These are phyloP conservation scores for Podaxis sp. DNA, from an alignment of 768 basidiomycete genomes.

Conservation along the genomic window DNA sequence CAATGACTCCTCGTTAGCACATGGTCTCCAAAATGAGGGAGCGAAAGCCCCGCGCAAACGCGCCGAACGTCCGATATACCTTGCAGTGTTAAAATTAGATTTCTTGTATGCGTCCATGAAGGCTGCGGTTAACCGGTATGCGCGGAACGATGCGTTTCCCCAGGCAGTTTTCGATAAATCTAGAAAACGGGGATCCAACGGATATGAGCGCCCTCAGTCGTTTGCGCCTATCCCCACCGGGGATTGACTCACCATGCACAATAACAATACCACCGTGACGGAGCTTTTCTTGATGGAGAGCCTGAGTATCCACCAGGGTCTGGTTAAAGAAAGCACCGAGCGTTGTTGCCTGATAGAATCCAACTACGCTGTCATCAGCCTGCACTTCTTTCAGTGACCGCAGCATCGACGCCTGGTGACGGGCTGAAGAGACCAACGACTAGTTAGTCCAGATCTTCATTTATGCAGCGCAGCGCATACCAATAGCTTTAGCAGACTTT, in stretches of 20 bases:
- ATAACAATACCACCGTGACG: constrained; percentile 84
- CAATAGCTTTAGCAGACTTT: constrained; percentile 72
- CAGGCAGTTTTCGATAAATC: constrained; percentile 77
- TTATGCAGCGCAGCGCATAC: constrained; percentile 37
- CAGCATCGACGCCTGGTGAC: constrained; percentile 83
- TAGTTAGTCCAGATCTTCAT: constrained; percentile 12
- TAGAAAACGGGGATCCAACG: constrained; percentile 27
- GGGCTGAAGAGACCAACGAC: constrained; percentile 41
- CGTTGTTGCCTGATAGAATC: constrained; percentile 90
- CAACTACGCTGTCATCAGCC: constrained; percentile 87
- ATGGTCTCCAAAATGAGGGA: constrained; percentile 12
- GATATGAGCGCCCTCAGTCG: constrained; percentile 13
- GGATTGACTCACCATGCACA: constrained; percentile 65
- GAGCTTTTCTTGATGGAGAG: constrained; percentile 80
- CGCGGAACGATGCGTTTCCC: constrained; percentile 86
- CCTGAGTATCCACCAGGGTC: constrained; percentile 76
- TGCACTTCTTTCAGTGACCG: constrained; percentile 88
- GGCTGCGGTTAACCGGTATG: constrained; percentile 76
- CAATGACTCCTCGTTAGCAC: constrained; percentile 19
- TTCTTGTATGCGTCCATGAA: constrained; percentile 84
- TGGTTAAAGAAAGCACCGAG: constrained; percentile 86
- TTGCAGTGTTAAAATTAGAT: constrained; percentile 80
- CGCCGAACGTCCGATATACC: constrained; percentile 42
- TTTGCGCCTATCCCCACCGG: not conserved
- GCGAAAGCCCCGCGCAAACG: constrained; percentile 1